phyloP scores from a whole-genome alignment of 176 grass and related monocot species.

The Olyra latifolia region DNA sequence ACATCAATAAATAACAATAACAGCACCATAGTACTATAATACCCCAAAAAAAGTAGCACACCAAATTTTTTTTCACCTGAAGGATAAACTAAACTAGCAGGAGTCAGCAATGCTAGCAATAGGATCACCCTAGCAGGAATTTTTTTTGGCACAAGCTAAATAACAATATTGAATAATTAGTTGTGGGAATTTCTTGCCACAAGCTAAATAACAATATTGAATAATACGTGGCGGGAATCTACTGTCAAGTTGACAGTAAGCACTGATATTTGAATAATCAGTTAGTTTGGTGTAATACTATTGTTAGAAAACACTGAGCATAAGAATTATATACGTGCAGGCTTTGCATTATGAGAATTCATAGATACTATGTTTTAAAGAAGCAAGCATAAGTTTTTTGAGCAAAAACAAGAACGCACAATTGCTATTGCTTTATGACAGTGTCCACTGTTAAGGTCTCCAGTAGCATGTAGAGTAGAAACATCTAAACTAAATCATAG shows the following conservation, averaged over 20 bases:
- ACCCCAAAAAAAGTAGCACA: background rate
- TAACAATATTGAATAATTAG: background rate
- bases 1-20: background rate
- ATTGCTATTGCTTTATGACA: background rate
- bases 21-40: background rate
- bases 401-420: background rate
- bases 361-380: background rate
- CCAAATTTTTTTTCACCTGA: background rate
- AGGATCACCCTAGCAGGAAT: slow-evolving; percentile 5
- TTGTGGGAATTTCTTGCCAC: no score
- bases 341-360: background rate
- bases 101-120: background rate
- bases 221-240: no score
- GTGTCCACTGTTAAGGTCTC: background rate
- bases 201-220: no score
- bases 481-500: background rate
- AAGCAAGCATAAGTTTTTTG: slow-evolving; percentile 1
- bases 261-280: background rate
- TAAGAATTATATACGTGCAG: background rate
- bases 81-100: background rate
- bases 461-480: background rate
- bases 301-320: background rate
- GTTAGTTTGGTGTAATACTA: background rate
- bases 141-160: background rate
- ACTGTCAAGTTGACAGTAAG: no score